phyloP scores from a whole-genome alignment of 2,329 filamentous ascomycete species.

The Ophiocordyceps unilateralis region DNA sequence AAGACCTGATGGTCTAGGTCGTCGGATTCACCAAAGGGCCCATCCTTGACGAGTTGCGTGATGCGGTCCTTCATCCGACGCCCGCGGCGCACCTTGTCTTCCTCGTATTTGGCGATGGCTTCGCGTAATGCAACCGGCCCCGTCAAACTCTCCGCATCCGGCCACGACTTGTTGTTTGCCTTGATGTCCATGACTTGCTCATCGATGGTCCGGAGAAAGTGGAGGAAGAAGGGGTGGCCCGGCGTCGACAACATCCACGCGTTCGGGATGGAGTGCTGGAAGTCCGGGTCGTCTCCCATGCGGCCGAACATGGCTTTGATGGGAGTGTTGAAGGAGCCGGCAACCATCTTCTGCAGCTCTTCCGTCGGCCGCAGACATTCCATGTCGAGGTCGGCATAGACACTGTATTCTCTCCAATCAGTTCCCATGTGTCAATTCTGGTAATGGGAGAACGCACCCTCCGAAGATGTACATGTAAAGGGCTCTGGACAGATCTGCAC shows the following conservation, averaged over 20 bases:
- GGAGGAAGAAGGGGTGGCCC: slow-evolving; percentile 16
- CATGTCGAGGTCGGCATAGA: slow-evolving; percentile 14
- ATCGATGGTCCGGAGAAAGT: slow-evolving; percentile 5
- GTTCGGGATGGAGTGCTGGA: slow-evolving; percentile 16
- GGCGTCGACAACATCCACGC: slow-evolving; percentile 19
- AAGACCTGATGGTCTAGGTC: slow-evolving; percentile 4
- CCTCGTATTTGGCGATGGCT: slow-evolving; percentile 4
- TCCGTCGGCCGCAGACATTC: slow-evolving; percentile 3
- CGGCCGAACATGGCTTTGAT: slow-evolving; percentile 12
- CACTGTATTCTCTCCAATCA: slow-evolving; percentile 4
- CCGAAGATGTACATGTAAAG: slow-evolving; percentile 20
- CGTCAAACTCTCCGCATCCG: slow-evolving; percentile 3
- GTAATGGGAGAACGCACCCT: slow-evolving; percentile 8
- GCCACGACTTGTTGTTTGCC: not conserved
- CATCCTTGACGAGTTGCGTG: not conserved
- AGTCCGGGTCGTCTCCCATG: slow-evolving; percentile 13
- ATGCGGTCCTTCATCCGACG: slow-evolving; percentile 1
- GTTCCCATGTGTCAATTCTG: too few relatives aligned
- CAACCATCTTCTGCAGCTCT: not conserved
- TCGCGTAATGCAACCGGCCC: slow-evolving; percentile 5
- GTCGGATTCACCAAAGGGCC: not conserved
- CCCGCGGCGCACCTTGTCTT: not conserved
- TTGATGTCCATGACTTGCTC: not conserved
- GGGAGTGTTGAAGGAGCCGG: too few relatives aligned
- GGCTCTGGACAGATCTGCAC: slow-evolving; percentile 14